A percentile compares a stretch with the other conserved stretches of the same genome.
These are phyloP conservation scores for Candolleomyces aberdarensis DNA, from an alignment of 768 basidiomycete species.

Conservation along the genomic window DNA sequence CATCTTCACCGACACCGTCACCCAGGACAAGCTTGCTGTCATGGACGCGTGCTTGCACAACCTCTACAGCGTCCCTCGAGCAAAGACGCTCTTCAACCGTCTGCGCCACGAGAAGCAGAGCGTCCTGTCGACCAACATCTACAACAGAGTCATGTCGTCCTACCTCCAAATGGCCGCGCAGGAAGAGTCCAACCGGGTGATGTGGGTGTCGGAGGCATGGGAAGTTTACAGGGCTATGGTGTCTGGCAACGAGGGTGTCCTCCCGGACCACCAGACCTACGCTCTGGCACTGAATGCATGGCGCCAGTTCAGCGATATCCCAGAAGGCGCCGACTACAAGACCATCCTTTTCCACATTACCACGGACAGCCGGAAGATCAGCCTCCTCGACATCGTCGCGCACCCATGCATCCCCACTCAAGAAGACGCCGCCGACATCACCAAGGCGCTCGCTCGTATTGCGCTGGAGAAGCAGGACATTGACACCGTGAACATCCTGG, in stretches of 20 bases:
- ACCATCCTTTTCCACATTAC: constrained; percentile 12
- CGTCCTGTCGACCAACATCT: constrained; percentile 44
- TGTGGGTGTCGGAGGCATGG: constrained; percentile 66
- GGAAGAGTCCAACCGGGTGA: constrained; percentile 38
- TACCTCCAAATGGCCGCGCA: constrained; percentile 56
- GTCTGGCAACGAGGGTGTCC: constrained; percentile 38
- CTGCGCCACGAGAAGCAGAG: constrained; percentile 39
- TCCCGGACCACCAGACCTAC: constrained; percentile 59
- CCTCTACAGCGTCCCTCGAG: constrained; percentile 72
- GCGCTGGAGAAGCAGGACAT: constrained; percentile 55
- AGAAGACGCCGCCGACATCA: constrained; percentile 52
- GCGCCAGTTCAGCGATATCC: constrained; percentile 39
- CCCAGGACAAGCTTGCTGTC: constrained; percentile 69
- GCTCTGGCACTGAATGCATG: constrained; percentile 64
- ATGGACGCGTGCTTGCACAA: constrained; percentile 83
- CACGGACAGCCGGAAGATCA: constrained; percentile 15
- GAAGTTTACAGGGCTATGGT: constrained; percentile 60
- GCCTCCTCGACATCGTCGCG: constrained; percentile 51
- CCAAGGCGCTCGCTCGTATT: constrained; percentile 54
- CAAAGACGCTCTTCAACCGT: constrained; percentile 66
- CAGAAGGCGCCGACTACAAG: background rate
- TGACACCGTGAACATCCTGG: constrained; percentile 52
- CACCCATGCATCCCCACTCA: constrained; percentile 54
- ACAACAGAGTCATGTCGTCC: constrained; percentile 66
- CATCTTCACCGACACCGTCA: constrained; percentile 62